Conservation (phyloP, 371 early-diverging fungal genomes). For the Syncephalastrum racemosum region DNA sequence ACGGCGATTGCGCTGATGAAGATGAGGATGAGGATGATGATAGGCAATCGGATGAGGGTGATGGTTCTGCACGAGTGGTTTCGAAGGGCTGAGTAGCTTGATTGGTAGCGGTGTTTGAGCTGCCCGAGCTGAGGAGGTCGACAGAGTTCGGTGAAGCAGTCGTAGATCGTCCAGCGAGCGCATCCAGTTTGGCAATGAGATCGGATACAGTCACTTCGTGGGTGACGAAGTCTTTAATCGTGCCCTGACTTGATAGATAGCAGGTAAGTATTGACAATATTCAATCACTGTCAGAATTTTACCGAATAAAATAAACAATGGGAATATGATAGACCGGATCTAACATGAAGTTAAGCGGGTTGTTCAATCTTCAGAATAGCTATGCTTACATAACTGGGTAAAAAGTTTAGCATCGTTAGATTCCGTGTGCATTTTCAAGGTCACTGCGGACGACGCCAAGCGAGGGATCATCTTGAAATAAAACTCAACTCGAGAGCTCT, state of each 20-base stretch:
- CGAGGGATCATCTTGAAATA: conserved; percentile 9
- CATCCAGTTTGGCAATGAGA: conserved; percentile 17
- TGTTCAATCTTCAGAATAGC: neutral
- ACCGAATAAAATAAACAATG: conserved; percentile 23
- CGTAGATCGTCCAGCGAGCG: conserved; percentile 7
- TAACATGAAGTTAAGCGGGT: neutral
- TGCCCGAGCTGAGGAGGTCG: neutral
- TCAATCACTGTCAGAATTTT: neutral
- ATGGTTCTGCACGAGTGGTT: neutral
- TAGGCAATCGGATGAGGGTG: neutral
- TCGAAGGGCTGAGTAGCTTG: neutral
- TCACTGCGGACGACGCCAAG: conserved; percentile 8
- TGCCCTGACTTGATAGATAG: conserved; percentile 14
- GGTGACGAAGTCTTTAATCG: conserved; percentile 20
- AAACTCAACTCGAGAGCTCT: neutral
- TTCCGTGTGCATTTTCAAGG: conserved; percentile 19
- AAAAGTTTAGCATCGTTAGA: conserved; percentile 26
- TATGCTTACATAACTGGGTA: conserved; percentile 26
- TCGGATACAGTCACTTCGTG: conserved; percentile 13
- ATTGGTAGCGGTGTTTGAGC: neutral
- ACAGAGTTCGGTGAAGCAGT: neutral
- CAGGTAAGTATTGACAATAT: neutral
- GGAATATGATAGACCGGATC: conserved; percentile 24
- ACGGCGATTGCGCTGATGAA: no score
- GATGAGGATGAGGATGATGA: neutral